Evolutionary conservation across 2,329 filamentous ascomycete species (phyloP), one percentile per base, ranked within the genome.

Genomic region (Knufia petricola): DNA sequence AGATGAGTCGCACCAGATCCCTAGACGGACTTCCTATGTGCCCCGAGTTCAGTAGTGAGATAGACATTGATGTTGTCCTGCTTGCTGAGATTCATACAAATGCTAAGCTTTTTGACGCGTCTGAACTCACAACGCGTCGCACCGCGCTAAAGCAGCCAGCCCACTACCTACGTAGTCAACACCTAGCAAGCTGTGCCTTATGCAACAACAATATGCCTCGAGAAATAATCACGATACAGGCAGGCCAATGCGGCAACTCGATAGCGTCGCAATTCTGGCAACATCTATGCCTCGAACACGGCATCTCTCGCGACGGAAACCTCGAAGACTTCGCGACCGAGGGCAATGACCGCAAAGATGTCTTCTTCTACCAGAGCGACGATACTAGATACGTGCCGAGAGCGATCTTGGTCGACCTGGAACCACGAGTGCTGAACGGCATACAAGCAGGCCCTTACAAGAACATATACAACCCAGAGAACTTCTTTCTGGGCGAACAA

Each of bases 381-480:
- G 92, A 98, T 65, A 98, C 92, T 51, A 80, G 92, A 71, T 98
- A 98, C 69, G 96, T 98, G 58, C 92, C 92, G 9, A 81, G 92
- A 63, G 90, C 92, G 41, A 96, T 98, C 60, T 74, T 98, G 45
- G 84, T 98, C 55, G 92, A 98, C 65, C 74, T 98, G 32, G 92
- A 98, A 68, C 92, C 92, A 20, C 79, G 92, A 56, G 89, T 87
- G 55, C 85, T 98, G 63, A 85, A 96, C 64, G 74, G 81, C 53
- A 98, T 98, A 59, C 90, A 96, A 70, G 84, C 83, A 8, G 88
- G 92, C 1, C 83, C 89, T 0, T 98, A 98, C 74, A 87, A 84
- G 67, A 96, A 98, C 66, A 98, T 98, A 52, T 98, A 98, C 78
- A 98, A 98, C 65, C 92, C 92, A 0, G 92, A 98, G 69, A 98